Percentiles rank a stretch among this genome's conserved stretches.
Evolutionary conservation across 768 basidiomycete species (phyloP).

Genomic region (Lyophyllum atratum): DNA sequence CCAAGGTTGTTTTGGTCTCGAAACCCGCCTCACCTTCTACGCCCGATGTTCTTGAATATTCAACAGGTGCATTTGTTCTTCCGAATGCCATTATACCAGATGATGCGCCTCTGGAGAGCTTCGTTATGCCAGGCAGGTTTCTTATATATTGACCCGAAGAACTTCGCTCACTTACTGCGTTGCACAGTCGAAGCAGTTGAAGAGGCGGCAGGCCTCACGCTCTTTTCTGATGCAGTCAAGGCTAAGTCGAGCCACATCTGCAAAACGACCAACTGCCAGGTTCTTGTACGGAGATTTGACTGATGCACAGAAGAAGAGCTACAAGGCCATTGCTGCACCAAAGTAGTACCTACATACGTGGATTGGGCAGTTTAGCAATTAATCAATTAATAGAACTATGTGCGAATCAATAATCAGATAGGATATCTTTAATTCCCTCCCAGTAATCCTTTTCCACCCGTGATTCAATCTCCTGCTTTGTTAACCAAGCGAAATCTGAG

Average conservation of each 20-base stretch:
- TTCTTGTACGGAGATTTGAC: constrained; percentile 88
- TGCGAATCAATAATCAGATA: constrained; percentile 60
- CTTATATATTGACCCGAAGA: neutral
- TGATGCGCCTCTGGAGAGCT: constrained; percentile 74
- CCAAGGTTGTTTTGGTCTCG: constrained; percentile 88
- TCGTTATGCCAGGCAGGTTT: constrained; percentile 75
- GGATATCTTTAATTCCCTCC: constrained; percentile 75
- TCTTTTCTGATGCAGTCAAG: constrained; percentile 87
- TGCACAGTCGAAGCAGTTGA: constrained; percentile 87
- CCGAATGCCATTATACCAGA: constrained; percentile 95
- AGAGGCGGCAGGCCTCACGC: constrained; percentile 79
- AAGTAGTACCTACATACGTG: constrained; percentile 27
- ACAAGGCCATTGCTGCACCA: constrained; percentile 55
- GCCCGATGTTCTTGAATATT: constrained; percentile 72
- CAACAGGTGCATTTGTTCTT: constrained; percentile 92
- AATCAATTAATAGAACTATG: constrained; percentile 10
- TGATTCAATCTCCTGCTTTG: constrained; percentile 83
- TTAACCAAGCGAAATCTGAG: constrained; percentile 90
- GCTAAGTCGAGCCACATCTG: constrained; percentile 81
- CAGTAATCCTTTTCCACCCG: constrained; percentile 74
- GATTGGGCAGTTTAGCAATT: constrained; percentile 1
- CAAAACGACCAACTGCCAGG: constrained; percentile 83
- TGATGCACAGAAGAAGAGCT: constrained; percentile 76
- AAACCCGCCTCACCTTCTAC: constrained; percentile 73
- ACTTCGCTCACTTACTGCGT: neutral